Evolutionary conservation across 768 basidiomycete genomes (phyloP).

Genomic region (Tylopilus cervinicoccineus): DNA sequence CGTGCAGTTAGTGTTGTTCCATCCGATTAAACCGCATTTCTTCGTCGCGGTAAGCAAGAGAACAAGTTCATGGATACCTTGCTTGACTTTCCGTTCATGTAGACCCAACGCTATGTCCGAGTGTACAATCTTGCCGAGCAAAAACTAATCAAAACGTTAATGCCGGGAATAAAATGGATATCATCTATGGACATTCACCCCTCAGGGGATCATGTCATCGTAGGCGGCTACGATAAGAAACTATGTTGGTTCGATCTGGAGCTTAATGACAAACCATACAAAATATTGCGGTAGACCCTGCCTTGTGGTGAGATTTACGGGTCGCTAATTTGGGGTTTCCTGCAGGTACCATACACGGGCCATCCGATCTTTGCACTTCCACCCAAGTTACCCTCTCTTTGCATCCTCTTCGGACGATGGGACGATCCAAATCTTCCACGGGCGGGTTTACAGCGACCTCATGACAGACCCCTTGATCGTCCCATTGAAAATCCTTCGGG

Average conservation of each 20-base stretch:
- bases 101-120: slow-evolving; percentile 97
- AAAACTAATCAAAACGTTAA: slow-evolving; percentile 88
- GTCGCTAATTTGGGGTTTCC: slow-evolving; percentile 8
- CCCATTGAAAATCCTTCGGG: slow-evolving; percentile 91
- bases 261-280: slow-evolving; percentile 94
- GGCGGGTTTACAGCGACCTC: slow-evolving; percentile 89
- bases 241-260: slow-evolving; percentile 99
- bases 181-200: slow-evolving; percentile 97
- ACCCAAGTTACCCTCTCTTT: slow-evolving; percentile 92
- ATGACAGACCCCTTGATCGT: slow-evolving; percentile 98
- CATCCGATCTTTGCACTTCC: slow-evolving; percentile 90
- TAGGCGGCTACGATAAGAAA: slow-evolving; percentile 97
- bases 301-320: background rate
- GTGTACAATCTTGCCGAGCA: slow-evolving; percentile 94
- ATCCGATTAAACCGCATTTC: slow-evolving; percentile 92
- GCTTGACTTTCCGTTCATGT: slow-evolving; percentile 11
- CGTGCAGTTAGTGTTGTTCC: slow-evolving; percentile 91
- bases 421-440: slow-evolving; percentile 95
- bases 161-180: slow-evolving; percentile 96
- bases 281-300: slow-evolving; percentile 70
- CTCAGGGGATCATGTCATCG: slow-evolving; percentile 92
- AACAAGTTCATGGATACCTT: slow-evolving; percentile 8
- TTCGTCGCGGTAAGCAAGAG: slow-evolving; percentile 84
- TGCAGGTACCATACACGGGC: slow-evolving; percentile 89
- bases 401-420: slow-evolving; percentile 97